A percentile compares a stretch with the other conserved stretches of the same genome.
Evolutionary conservation across 169 alveolate genomes (phyloP).

Genomic region (Plasmodium gaboni): DNA sequence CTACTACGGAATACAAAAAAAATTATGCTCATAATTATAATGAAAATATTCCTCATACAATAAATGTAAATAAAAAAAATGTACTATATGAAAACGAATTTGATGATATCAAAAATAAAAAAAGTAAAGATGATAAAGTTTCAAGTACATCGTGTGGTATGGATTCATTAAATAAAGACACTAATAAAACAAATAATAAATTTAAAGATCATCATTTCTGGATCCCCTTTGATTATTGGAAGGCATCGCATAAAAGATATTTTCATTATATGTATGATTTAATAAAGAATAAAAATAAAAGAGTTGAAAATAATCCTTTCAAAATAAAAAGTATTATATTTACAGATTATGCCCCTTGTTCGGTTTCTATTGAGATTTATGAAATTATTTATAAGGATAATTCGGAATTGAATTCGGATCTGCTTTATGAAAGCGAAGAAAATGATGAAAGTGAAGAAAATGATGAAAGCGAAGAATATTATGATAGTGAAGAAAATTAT

Average conservation of each 20-base stretch:
- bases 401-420: slow-evolving; percentile 20
- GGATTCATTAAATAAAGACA: slow-evolving; percentile 41
- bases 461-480: background rate
- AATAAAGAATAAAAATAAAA: slow-evolving; percentile 72
- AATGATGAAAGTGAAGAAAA: background rate
- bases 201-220: slow-evolving; percentile 75
- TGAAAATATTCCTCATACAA: slow-evolving; percentile 19
- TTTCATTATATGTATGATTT: slow-evolving; percentile 66
- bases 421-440: slow-evolving; percentile 7
- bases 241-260: slow-evolving; percentile 75
- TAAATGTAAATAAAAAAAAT: slow-evolving; percentile 39
- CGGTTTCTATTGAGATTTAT: slow-evolving; percentile 68
- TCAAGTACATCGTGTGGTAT: slow-evolving; percentile 73
- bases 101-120: slow-evolving; percentile 20
- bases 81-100: slow-evolving; percentile 42
- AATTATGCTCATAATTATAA: background rate
- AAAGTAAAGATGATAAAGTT: slow-evolving; percentile 8
- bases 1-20: background rate
- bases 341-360: slow-evolving; percentile 59
- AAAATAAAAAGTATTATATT: slow-evolving; percentile 68
- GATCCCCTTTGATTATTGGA: slow-evolving; percentile 77
- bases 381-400: slow-evolving; percentile 69
- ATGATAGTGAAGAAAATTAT: background rate
- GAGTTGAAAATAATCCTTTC: slow-evolving; percentile 51
- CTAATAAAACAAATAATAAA: slow-evolving; percentile 40